Conservation (phyloP, 2,329 filamentous ascomycete species). For the Aureobasidium subglaciale region DNA sequence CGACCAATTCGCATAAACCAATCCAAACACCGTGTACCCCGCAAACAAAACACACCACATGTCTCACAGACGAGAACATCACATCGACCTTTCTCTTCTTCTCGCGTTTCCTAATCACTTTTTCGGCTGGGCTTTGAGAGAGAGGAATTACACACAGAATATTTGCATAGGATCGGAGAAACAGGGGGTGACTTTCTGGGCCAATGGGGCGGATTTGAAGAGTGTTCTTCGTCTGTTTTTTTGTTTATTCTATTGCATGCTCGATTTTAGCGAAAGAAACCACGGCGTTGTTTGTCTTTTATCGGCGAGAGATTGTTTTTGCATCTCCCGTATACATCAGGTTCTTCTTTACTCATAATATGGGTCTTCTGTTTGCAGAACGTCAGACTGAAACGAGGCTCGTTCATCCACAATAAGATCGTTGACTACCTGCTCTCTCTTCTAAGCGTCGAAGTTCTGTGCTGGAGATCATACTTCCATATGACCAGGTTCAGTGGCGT, state of each 20-base stretch:
- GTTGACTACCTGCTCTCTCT: too few relatives aligned
- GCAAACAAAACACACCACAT: background rate
- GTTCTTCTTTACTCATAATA: too few relatives aligned
- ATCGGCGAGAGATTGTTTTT: background rate
- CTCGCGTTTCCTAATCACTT: background rate
- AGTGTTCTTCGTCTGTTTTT: background rate
- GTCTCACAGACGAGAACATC: background rate
- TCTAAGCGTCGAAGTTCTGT: too few relatives aligned
- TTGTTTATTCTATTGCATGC: background rate
- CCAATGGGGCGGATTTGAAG: background rate
- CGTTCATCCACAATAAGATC: too few relatives aligned
- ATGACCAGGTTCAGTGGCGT: too few relatives aligned
- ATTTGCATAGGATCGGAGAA: constrained; percentile 9
- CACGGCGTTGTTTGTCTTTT: background rate
- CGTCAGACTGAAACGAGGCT: too few relatives aligned
- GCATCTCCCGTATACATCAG: background rate
- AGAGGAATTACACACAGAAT: constrained; percentile 8
- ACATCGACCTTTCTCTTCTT: background rate
- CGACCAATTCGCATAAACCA: background rate
- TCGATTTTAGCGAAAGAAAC: constrained; percentile 14
- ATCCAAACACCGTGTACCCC: background rate
- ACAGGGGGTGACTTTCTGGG: background rate
- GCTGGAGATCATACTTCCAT: too few relatives aligned
- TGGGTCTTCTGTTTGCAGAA: too few relatives aligned
- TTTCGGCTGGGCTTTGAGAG: constrained; percentile 10